Base-by-base conservation (phyloP, 805 yeast species). In the Schwanniomyces sp. region DNA sequence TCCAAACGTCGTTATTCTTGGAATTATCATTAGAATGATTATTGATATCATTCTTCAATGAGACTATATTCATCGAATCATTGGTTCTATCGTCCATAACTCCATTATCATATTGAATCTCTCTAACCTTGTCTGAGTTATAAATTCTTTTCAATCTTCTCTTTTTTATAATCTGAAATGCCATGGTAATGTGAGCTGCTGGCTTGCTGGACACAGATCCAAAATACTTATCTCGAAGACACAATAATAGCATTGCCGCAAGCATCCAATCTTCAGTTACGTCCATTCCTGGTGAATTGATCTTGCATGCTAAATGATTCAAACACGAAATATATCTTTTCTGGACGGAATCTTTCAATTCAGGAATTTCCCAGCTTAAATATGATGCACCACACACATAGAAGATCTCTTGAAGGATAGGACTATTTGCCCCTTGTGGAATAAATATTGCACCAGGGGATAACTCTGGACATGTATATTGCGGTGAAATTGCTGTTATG, bases 241-340 rank as follows among this genome's bases (percentile, higher is more conserved):
- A 41, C 18, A 41, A 29, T 29, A 41, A 41, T 4, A 41, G 37
- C 44, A 41, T 41, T 6, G 44, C 25, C 6, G 27, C 28, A 14
- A 41, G 29, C 44, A 41, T 41, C 44, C 44, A 41, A 29, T 41
- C 44, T 29, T 41, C 44, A 2, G 44, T 41, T 25, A 30, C 37
- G 28, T 41, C 44, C 7, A 32, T 12, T 2, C 28, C 37, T 9
- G 44, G 37, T 7, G 44, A 29, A 18, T 41, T 41, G 12, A 41
- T 41, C 5, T 25, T 41, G 10, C 37, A 17, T 17, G 44, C 44
- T 17, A 41, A 27, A n/a, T 29, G 21, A n/a, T 41, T 29, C 18
- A 41, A 29, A 26, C 44, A 41, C 6, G 25, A 8, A 11, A 29
- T n/a, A 26, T 41, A 41, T 14, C 29, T 41, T 29, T 14, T 28